phyloP scores from a whole-genome alignment of 208 protist genomes.

The Acanthamoeba healyi region DNA sequence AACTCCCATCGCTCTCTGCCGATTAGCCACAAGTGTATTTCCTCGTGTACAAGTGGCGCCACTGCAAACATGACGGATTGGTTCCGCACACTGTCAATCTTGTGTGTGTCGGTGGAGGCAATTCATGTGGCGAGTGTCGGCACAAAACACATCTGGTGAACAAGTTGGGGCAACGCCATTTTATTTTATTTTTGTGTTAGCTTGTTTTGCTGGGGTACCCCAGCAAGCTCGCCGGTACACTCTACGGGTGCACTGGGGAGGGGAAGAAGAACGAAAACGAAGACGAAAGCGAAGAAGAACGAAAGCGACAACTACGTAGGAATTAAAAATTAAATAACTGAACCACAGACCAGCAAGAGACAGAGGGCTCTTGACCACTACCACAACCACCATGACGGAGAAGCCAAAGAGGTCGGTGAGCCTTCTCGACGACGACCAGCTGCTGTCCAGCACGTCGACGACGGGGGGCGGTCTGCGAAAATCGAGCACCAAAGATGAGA shows the following conservation, averaged over 20 bases:
- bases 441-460: background rate
- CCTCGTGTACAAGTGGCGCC: too few species aligned
- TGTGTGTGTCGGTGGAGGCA: too few species aligned
- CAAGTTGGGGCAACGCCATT: background rate
- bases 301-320: background rate
- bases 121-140: too few species aligned
- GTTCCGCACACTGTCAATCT: too few species aligned
- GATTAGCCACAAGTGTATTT: too few species aligned
- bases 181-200: background rate
- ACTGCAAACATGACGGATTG: too few species aligned
- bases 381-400: too few species aligned
- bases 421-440: background rate
- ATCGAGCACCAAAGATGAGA: background rate
- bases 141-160: background rate
- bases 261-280: background rate
- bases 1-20: too few species aligned
- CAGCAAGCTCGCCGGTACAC: too few species aligned
- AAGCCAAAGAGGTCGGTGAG: slow-evolving; percentile 7
- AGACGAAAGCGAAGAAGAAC: background rate
- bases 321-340: too few species aligned
- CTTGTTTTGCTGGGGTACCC: background rate
- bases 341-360: too few species aligned
- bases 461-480: background rate
- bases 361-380: too few species aligned
- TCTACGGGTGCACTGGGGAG: background rate